Evolutionary conservation across 495 filamentous ascomycete species (phyloP).

Genomic region (Wilcoxina mikolae): DNA sequence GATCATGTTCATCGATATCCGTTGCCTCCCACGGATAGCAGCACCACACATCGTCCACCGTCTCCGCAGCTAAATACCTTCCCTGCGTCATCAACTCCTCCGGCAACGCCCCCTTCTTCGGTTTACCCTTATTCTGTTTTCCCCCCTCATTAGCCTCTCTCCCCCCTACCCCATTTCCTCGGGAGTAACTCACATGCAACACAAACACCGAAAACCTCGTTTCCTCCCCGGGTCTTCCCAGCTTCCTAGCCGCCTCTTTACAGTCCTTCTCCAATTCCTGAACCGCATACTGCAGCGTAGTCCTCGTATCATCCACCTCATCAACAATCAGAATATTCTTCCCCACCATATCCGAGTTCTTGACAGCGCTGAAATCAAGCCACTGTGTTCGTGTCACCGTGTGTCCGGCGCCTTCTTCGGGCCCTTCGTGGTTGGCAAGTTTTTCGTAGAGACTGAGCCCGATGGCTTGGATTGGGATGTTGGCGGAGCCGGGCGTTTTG

Average conservation of each 20-base stretch:
- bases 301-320: constrained; percentile 96
- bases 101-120: constrained; percentile 78
- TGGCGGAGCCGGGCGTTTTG: constrained; percentile 69
- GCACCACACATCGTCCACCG: constrained; percentile 88
- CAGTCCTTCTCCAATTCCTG: constrained; percentile 94
- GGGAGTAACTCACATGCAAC: constrained; percentile 58
- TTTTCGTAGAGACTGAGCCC: constrained; percentile 92
- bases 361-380: constrained; percentile 76
- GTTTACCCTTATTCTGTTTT: constrained; percentile 80
- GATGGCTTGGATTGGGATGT: constrained; percentile 99
- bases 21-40: constrained; percentile 99
- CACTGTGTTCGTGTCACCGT: constrained; percentile 97
- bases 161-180: not conserved
- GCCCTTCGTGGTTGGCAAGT: constrained; percentile 42
- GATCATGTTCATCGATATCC: constrained; percentile 88
- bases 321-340: constrained; percentile 98
- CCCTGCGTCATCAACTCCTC: constrained; percentile 59
- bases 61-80: constrained; percentile 73
- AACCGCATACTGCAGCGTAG: constrained; percentile 92
- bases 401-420: constrained; percentile 53
- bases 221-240: constrained; percentile 53
- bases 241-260: constrained; percentile 55
- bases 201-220: constrained; percentile 90
- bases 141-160: constrained; percentile 5
- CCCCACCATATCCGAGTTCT: constrained; percentile 79